Percentiles rank a stretch among this genome's conserved stretches.
These are phyloP conservation scores for Xylaria grammica DNA, from an alignment of 495 filamentous ascomycete species.

Conservation along the genomic window DNA sequence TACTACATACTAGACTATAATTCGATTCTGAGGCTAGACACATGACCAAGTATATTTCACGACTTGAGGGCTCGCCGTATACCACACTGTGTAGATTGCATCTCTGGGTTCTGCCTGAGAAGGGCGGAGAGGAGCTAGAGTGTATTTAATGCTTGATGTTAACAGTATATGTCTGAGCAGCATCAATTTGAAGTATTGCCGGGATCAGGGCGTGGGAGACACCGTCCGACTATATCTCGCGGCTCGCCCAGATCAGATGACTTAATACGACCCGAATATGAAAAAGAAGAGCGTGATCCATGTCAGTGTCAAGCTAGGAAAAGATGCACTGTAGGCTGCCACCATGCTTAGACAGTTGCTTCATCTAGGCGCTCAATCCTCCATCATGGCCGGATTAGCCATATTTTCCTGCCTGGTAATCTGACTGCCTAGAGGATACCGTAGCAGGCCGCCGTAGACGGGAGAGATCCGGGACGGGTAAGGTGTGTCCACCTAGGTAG, in stretches of 20 bases:
- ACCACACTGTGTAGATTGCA: too few species aligned
- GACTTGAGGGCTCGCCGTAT: too few species aligned
- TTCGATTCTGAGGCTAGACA: background rate
- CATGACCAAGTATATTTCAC: background rate
- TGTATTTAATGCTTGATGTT: too few species aligned
- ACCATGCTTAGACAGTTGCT: background rate
- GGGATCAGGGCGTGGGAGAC: background rate
- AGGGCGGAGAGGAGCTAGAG: too few species aligned
- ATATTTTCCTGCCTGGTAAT: background rate
- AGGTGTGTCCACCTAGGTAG: slow-evolving; percentile 1
- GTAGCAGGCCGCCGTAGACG: background rate
- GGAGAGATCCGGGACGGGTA: background rate
- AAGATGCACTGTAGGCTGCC: background rate
- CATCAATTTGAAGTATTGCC: background rate
- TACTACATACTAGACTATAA: background rate
- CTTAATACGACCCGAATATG: background rate
- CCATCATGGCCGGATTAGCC: background rate
- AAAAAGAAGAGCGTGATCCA: background rate
- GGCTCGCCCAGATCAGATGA: background rate
- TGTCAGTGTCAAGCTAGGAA: background rate
- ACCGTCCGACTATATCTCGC: slow-evolving; percentile 1
- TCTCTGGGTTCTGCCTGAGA: too few species aligned
- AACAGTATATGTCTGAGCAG: background rate
- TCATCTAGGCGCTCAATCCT: background rate
- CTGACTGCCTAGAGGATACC: background rate